Conservation (phyloP, 2,329 filamentous ascomycete species). For the Shiraia bambusicola region DNA sequence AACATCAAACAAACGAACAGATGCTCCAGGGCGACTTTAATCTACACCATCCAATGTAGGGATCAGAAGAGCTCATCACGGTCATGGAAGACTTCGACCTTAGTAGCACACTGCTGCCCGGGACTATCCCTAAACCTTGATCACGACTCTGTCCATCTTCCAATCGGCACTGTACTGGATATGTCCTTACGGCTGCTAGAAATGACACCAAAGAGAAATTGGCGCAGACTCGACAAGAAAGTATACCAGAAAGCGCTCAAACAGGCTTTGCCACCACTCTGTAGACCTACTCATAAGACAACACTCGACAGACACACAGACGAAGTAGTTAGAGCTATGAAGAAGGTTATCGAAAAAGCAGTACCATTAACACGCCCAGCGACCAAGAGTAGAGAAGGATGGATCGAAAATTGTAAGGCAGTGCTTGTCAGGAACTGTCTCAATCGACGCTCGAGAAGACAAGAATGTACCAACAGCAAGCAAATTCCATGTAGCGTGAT, state of each 20-base stretch:
- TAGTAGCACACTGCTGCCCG: conserved; percentile 5
- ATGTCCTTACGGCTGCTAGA: conserved; percentile 5
- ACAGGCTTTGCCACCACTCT: conserved; percentile 8
- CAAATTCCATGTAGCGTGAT: too few species aligned
- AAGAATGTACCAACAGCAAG: too few species aligned
- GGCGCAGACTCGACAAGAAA: conserved; percentile 6
- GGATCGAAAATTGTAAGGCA: conserved; percentile 10
- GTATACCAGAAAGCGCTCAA: conserved; percentile 9
- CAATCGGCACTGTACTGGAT: conserved; percentile 19
- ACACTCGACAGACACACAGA: conserved; percentile 11
- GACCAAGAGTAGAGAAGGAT: conserved; percentile 7
- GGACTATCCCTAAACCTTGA: conserved; percentile 12
- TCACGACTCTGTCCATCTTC: conserved; percentile 25
- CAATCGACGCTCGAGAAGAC: too few species aligned
- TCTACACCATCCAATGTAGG: conserved; percentile 13
- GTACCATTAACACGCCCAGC: conserved; percentile 5
- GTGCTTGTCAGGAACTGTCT: too few species aligned
- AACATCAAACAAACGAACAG: conserved; percentile 5
- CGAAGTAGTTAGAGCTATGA: conserved; percentile 9
- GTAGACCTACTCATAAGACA: conserved; percentile 10
- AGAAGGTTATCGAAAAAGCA: conserved; percentile 8
- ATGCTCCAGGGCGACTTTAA: conserved; percentile 15
- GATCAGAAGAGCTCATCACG: conserved; percentile 9
- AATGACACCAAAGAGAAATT: conserved; percentile 5
- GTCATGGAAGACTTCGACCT: conserved; percentile 14